Conservation (phyloP, 352 stramenopile genomes). For the Phytophthora sansomeana region DNA sequence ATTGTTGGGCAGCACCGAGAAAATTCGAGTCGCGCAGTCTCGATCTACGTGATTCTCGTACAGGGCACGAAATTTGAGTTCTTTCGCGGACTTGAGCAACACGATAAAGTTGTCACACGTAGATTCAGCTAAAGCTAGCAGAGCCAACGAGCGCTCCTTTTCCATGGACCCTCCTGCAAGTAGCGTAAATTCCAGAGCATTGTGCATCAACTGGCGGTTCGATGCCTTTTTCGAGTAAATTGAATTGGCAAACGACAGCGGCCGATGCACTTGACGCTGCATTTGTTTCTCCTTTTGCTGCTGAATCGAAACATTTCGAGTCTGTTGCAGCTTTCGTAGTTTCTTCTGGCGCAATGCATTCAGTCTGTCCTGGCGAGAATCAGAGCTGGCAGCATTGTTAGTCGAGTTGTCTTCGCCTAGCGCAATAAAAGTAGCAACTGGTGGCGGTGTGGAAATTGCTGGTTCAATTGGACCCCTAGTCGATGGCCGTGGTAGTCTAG, state of each 20-base stretch:
- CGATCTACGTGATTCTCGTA: conserved; percentile 71
- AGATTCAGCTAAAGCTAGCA: conserved; percentile 55
- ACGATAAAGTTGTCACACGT: conserved; percentile 78
- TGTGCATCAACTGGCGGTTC: conserved; percentile 80
- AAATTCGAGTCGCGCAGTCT: conserved; percentile 53
- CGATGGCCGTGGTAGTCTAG: background rate
- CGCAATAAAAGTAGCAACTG: conserved; percentile 25
- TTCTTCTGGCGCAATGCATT: conserved; percentile 68
- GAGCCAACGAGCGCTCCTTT: conserved; percentile 54
- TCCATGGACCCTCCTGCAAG: conserved; percentile 70
- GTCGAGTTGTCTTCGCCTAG: conserved; percentile 7
- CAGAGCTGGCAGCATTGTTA: background rate
- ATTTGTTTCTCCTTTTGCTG: conserved; percentile 41
- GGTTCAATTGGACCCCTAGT: background rate
- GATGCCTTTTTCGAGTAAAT: conserved; percentile 50
- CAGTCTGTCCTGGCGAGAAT: conserved; percentile 41
- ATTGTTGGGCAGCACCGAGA: conserved; percentile 41
- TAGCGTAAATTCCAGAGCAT: conserved; percentile 83
- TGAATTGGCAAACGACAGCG: conserved; percentile 12
- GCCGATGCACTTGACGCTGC: conserved; percentile 24
- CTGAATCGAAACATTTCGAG: conserved; percentile 42
- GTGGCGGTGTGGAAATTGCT: background rate
- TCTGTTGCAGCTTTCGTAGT: conserved; percentile 66
- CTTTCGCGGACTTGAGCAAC: conserved; percentile 73
- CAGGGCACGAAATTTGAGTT: conserved; percentile 78